Evolutionary conservation across 106 monocot species (phyloP).

Genomic region (Allium sativum): DNA sequence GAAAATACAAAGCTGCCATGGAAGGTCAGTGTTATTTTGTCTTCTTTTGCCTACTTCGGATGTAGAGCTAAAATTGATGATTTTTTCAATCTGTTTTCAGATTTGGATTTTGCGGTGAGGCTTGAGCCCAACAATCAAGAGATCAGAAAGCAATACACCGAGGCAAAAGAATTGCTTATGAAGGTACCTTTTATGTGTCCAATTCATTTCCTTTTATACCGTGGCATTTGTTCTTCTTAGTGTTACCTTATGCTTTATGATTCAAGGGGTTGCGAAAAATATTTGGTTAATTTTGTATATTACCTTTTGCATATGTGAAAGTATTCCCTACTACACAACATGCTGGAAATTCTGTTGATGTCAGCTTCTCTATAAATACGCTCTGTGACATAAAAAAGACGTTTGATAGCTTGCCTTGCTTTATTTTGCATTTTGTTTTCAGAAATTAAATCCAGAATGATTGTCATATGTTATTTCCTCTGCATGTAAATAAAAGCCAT

Average conservation of each 20-base stretch:
- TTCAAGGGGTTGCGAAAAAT: too few relatives aligned
- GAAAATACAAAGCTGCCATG: conserved; percentile 67
- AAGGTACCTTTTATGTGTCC: conserved; percentile 30
- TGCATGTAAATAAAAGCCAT: too few relatives aligned
- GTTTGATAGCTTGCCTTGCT: too few relatives aligned
- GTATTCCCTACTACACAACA: too few relatives aligned
- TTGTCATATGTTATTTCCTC: too few relatives aligned
- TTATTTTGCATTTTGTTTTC: too few relatives aligned
- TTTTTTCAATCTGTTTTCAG: conserved; percentile 23
- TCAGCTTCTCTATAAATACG: too few relatives aligned
- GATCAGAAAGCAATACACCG: conserved; percentile 62
- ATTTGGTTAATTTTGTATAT: too few relatives aligned
- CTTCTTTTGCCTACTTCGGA: neutral
- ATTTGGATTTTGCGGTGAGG: conserved; percentile 88
- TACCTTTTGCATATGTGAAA: too few relatives aligned
- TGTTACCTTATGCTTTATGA: neutral
- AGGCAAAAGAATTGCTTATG: conserved; percentile 60
- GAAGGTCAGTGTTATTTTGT: conserved; percentile 42
- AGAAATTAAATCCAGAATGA: too few relatives aligned
- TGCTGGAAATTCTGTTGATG: too few relatives aligned
- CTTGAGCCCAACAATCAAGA: conserved; percentile 93
- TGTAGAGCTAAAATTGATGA: neutral
- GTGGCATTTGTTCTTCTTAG: neutral
- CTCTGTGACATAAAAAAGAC: too few relatives aligned
- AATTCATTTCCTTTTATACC: neutral